Evolutionary conservation across 352 stramenopile species (phyloP).

Genomic region (Nothophytophthora sp.): DNA sequence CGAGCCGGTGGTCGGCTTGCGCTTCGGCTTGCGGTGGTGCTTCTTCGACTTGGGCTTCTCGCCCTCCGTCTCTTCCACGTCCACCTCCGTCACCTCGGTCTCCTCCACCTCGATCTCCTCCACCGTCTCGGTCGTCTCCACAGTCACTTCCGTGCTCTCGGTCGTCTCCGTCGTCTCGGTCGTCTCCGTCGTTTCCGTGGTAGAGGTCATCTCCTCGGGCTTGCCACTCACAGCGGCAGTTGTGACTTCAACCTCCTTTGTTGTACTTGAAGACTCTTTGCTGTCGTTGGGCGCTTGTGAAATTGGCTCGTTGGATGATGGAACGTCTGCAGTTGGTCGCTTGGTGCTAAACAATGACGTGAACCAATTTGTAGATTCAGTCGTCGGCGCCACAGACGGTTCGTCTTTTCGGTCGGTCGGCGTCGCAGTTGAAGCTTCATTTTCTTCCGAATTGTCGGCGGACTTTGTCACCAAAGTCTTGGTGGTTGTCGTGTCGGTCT

Average conservation of each 20-base stretch:
- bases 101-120: neutral
- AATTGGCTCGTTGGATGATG: no score
- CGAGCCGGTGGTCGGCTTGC: conserved; percentile 3
- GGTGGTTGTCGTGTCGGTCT: conserved; percentile 2
- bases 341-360: no score
- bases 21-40: conserved; percentile 16
- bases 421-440: no score
- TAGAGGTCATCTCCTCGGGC: conserved; percentile 1
- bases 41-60: conserved; percentile 20
- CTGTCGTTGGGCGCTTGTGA: neutral
- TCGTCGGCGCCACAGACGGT: no score
- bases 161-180: conserved; percentile 3
- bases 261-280: neutral
- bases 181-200: conserved; percentile 2
- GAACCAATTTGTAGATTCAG: no score
- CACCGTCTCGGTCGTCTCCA: conserved; percentile 1
- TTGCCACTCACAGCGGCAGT: neutral
- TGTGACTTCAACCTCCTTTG: neutral
- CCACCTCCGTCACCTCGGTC: conserved; percentile 9
- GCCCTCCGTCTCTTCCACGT: conserved; percentile 4
- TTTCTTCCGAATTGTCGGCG: no score
- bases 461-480: conserved; percentile 3
- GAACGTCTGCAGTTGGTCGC: no score
- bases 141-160: conserved; percentile 12
- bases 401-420: no score